These are phyloP conservation scores for Clonostachys rhizophaga DNA, from an alignment of 2,329 filamentous ascomycete species.

Conservation along the genomic window DNA sequence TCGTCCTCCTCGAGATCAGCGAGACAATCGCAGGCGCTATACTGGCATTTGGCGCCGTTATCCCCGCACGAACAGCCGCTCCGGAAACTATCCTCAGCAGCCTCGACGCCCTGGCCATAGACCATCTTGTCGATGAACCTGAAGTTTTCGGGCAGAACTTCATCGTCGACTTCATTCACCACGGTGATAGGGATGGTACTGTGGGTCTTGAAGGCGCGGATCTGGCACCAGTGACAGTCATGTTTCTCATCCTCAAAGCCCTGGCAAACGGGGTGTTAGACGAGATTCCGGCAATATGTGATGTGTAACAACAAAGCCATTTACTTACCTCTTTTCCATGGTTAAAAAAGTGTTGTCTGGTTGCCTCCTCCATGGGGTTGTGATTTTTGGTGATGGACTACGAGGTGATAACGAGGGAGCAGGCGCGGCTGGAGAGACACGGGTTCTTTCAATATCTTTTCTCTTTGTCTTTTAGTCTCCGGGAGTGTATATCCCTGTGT, in stretches of 20 bases:
- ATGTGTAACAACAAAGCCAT: background rate
- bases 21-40: conserved; percentile 64
- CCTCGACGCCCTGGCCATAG: conserved; percentile 53
- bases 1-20: conserved; percentile 53
- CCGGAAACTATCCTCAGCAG: conserved; percentile 56
- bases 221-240: conserved; percentile 58
- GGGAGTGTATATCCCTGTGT: too few relatives aligned
- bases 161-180: conserved; percentile 56
- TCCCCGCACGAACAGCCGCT: conserved; percentile 64
- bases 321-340: conserved; percentile 28
- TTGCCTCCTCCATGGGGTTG: conserved; percentile 37
- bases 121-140: conserved; percentile 62
- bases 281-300: too few relatives aligned
- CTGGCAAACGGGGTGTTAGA: conserved; percentile 13
- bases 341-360: conserved; percentile 42
- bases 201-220: conserved; percentile 48
- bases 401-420: too few relatives aligned
- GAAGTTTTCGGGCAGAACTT: conserved; percentile 57
- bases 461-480: too few relatives aligned
- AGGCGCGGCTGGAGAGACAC: too few relatives aligned
- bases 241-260: conserved; percentile 28
- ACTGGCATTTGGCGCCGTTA: conserved; percentile 61
- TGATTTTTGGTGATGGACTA: too few relatives aligned
- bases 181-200: conserved; percentile 51
- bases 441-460: too few relatives aligned